Evolutionary conservation across 345 rosid genomes (phyloP), one percentile per base, ranked within the genome.

Genomic region (Gossypium turneri): DNA sequence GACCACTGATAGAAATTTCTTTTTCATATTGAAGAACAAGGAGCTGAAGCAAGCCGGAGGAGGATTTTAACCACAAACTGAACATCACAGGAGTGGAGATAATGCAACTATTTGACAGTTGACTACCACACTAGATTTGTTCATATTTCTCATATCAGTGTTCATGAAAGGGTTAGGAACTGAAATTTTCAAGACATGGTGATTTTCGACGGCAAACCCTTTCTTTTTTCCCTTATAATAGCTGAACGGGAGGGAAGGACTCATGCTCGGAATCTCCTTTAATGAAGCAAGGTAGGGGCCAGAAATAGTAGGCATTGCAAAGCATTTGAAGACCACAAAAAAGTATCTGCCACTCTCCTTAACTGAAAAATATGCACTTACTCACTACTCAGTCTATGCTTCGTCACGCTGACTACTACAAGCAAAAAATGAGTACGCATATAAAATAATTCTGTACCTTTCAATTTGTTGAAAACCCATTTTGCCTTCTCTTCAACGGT

Each of bases 401-500:
- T 60, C 3, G 9, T 41, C 27, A 19, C n/a, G 15, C 53, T 17
- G 22, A 20, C 64, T 19, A 11, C 44, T 45, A 66, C 27, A 55
- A 34, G 53, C 34, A 75, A 22, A 47, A 34, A 27, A 27, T 13
- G 68, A 67, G 16, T 20, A 68, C 63, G 51, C 29, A 43, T 19
- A 51, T n/a, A 56, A 34, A 34, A 34, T 25, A 53, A 29, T 34
- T 64, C 12, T 24, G 10, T 77, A 94, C 97, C 98, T 89, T 92
- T 94, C 72, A 94, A 90, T 87, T 90, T 94, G 93, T 90, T 93
- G 87, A 95, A 92, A 73, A 95, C 74, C 99, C 98, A 93, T 85
- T 88, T 95, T 17, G 98, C 98, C 83, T 95, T 93, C 86, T 95
- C 98, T 85, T 94, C 98, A 66, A 95, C 97, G 9, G 98, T 87